Evolutionary conservation across 495 filamentous ascomycete genomes (phyloP), one percentile per base, ranked within the genome.

Genomic region (Xylaria longipes): DNA sequence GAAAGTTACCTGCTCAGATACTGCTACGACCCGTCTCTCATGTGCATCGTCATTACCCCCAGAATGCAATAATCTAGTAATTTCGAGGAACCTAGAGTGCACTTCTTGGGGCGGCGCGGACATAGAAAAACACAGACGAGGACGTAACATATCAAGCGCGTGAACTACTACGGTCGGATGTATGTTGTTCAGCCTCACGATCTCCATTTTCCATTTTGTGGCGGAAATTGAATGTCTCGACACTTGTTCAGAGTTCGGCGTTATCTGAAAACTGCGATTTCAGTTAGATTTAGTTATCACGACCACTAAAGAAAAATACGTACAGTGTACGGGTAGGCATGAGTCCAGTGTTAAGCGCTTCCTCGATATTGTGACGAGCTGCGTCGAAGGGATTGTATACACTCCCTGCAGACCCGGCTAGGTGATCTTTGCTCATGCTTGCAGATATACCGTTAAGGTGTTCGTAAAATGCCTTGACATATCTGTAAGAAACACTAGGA

Each of bases 321-420:
- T 79, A 79, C 77, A 79, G 71, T 69, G 77, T 79, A 58, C 69
- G 67, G 31, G 69, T 68, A 64, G 75, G 67, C 57, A 75, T 41
- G 17, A 25, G 61, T 25, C 60, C 70, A 25, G 62, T 69, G n/a
- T 58, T 39, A 33, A 76, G 22, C 20, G 71, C 71, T 22, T 70
- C 70, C 33, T 73, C 69, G 22, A 71, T 15, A n/a, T 20, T 45
- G 15, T 20, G 17, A 62, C 68, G 67, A 65, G 73, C 69, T 11
- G 72, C 22, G 29, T 79, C 70, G 25, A 79, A 74, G 11, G 71
- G 67, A 20, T 76, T 72, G 48, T 70, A 62, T 31, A 56, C 46
- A 60, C 69, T 70, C 27, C 29, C 33, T 37, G 25, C 20, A 39
- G 50, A 27, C 1, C 1, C 12, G 14, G 15, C 15, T 7, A 20